Evolutionary conservation across 2,329 filamentous ascomycete species (phyloP).

Genomic region (Trichoderma harzianum): DNA sequence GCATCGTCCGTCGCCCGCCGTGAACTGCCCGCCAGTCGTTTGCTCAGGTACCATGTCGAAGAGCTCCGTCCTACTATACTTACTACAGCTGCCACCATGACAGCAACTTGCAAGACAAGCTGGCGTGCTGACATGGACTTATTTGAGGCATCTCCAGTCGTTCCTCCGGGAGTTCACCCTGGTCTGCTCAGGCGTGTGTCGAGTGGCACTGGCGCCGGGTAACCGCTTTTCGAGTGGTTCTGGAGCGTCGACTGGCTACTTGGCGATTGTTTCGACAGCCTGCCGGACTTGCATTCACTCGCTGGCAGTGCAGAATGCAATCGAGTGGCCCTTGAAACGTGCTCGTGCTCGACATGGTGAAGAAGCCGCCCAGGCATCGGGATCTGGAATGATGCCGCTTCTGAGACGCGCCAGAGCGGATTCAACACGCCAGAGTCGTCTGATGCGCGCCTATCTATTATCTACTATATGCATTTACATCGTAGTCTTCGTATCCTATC

Average conservation of each 20-base stretch:
- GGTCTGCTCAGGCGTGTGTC: slow-evolving; percentile 7
- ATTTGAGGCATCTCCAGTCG: not conserved
- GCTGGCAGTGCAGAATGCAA: not conserved
- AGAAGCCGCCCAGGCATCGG: not conserved
- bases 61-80: not conserved
- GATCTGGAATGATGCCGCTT: not conserved
- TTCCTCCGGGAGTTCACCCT: not conserved
- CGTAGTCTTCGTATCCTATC: not conserved
- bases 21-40: slow-evolving; percentile 13
- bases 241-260: slow-evolving; percentile 4
- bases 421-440: not conserved
- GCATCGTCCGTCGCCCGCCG: not conserved
- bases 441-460: slow-evolving; percentile 4
- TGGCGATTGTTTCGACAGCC: slow-evolving; percentile 14
- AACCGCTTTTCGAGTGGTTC: slow-evolving; percentile 16
- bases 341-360: slow-evolving; percentile 5
- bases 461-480: not conserved
- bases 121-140: not conserved
- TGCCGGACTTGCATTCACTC: slow-evolving; percentile 10
- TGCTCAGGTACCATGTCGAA: not conserved
- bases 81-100: not conserved
- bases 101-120: not conserved
- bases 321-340: not conserved
- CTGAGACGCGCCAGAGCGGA: slow-evolving; percentile 9
- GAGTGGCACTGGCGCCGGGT: slow-evolving; percentile 20